Percentiles rank a stretch among this genome's conserved stretches.
Evolutionary conservation across 2,329 filamentous ascomycete genomes (phyloP).

Genomic region (Claviceps cyperi): DNA sequence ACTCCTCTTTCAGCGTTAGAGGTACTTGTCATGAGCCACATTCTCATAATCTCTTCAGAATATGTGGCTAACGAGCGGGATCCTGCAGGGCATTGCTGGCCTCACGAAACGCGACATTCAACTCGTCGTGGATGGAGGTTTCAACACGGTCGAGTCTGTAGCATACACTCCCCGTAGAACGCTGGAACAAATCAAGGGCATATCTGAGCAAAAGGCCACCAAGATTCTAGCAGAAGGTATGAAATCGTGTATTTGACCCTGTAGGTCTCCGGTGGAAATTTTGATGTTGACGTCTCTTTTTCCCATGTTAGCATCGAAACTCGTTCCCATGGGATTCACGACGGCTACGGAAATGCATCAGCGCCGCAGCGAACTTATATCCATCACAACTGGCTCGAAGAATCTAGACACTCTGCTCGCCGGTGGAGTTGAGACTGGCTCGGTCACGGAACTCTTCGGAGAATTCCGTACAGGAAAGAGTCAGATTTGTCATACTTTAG

Average conservation of each 20-base stretch:
- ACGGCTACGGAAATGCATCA: slow-evolving; percentile 99
- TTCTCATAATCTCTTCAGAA: not conserved
- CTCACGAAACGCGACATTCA: slow-evolving; percentile 94
- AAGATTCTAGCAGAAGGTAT: slow-evolving; percentile 83
- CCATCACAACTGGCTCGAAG: slow-evolving; percentile 95
- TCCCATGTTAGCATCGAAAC: slow-evolving; percentile 77
- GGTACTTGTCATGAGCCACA: slow-evolving; percentile 33
- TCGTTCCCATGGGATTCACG: slow-evolving; percentile 97
- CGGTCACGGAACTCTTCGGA: slow-evolving; percentile 94
- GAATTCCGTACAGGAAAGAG: slow-evolving; percentile 97
- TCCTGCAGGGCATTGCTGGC: slow-evolving; percentile 60
- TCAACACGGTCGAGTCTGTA: slow-evolving; percentile 87
- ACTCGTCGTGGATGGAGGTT: slow-evolving; percentile 79
- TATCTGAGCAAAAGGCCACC: slow-evolving; percentile 89
- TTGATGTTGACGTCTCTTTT: slow-evolving; percentile 6
- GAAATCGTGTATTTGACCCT: slow-evolving; percentile 4
- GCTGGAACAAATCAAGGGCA: slow-evolving; percentile 92
- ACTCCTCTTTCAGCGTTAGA: slow-evolving; percentile 77
- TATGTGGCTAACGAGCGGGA: not conserved
- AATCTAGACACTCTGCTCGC: slow-evolving; percentile 90
- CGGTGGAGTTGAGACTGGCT: slow-evolving; percentile 90
- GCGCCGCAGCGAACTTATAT: slow-evolving; percentile 89
- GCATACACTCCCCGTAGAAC: slow-evolving; percentile 77
- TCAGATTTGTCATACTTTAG: slow-evolving; percentile 96
- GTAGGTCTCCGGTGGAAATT: too few relatives aligned